Percentiles rank a stretch among this genome's conserved stretches.
Evolutionary conservation across 805 yeast genomes (phyloP).

Genomic region (Isabelozyma rhagii): DNA sequence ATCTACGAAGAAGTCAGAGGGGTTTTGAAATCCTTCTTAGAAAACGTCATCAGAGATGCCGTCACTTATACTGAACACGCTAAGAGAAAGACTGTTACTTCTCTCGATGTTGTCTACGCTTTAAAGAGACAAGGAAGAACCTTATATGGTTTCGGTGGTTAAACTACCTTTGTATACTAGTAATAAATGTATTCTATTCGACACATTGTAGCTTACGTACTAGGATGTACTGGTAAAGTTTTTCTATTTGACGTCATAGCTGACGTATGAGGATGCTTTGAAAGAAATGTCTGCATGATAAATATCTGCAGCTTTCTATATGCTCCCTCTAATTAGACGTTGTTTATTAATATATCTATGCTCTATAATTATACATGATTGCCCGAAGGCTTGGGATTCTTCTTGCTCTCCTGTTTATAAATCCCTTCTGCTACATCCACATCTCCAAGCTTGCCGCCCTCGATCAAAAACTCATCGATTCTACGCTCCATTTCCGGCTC

Average conservation of each 20-base stretch:
- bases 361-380: background rate
- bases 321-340: no score
- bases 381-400: background rate
- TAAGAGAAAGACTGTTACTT: slow-evolving; percentile 99
- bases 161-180: slow-evolving; percentile 28
- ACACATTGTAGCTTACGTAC: no score
- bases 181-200: slow-evolving; percentile 2
- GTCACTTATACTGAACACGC: slow-evolving; percentile 99
- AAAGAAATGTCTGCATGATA: no score
- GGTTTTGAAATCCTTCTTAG: slow-evolving; percentile 92
- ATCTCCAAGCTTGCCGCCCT: slow-evolving; percentile 21
- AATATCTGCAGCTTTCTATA: no score
- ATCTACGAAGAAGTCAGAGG: slow-evolving; percentile 99
- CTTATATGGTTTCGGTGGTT: slow-evolving; percentile 99
- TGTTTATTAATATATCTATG: background rate
- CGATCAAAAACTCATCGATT: slow-evolving; percentile 15
- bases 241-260: no score
- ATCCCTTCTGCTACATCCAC: slow-evolving; percentile 1
- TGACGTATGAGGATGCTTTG: no score
- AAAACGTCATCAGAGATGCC: slow-evolving; percentile 97
- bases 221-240: background rate
- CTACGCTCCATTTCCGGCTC: slow-evolving; percentile 18
- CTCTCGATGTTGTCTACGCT: slow-evolving; percentile 97
- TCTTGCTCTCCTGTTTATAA: background rate
- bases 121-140: slow-evolving; percentile 99